A percentile compares a stretch with the other conserved stretches of the same genome.
Evolutionary conservation across 2,329 filamentous ascomycete species (phyloP).

Genomic region (Cladophialophora psammophila): DNA sequence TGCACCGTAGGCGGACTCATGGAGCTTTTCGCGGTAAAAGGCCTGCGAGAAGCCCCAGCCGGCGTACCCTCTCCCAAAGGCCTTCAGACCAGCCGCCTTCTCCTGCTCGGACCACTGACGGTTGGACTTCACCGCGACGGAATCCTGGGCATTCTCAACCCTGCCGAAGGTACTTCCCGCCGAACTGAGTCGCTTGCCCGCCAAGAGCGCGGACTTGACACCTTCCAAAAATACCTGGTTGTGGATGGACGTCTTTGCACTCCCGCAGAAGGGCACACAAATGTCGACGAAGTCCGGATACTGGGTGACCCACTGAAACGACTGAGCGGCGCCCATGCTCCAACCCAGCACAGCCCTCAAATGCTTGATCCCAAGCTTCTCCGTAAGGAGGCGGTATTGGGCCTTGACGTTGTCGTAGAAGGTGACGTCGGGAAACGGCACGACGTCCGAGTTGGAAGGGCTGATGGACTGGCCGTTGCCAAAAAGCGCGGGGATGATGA

Average conservation of each 20-base stretch:
- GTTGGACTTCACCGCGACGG: slow-evolving; percentile 44
- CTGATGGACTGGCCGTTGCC: slow-evolving; percentile 73
- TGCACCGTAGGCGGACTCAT: slow-evolving; percentile 64
- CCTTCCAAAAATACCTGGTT: slow-evolving; percentile 74
- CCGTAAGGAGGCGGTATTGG: slow-evolving; percentile 70
- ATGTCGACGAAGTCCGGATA: slow-evolving; percentile 72
- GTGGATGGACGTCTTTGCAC: slow-evolving; percentile 69
- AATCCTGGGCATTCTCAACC: slow-evolving; percentile 45
- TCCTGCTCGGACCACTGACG: slow-evolving; percentile 62
- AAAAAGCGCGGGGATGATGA: slow-evolving; percentile 72
- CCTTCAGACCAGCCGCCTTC: slow-evolving; percentile 67
- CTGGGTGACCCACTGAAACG: slow-evolving; percentile 69
- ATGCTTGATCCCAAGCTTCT: slow-evolving; percentile 67
- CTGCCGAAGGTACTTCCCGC: slow-evolving; percentile 60
- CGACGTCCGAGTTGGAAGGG: slow-evolving; percentile 64
- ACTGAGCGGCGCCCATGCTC: slow-evolving; percentile 74
- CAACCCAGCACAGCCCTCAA: slow-evolving; percentile 70
- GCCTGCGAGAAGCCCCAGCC: slow-evolving; percentile 81
- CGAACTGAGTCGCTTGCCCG: slow-evolving; percentile 62
- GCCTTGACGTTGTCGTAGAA: slow-evolving; percentile 75
- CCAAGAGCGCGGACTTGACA: slow-evolving; percentile 66
- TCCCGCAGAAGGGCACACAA: slow-evolving; percentile 70
- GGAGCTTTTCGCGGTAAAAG: slow-evolving; percentile 77
- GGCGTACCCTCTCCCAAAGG: slow-evolving; percentile 76
- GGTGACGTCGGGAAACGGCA: slow-evolving; percentile 68